Evolutionary conservation across 2,329 filamentous ascomycete genomes (phyloP).

Genomic region (Aspergillus nomiae): DNA sequence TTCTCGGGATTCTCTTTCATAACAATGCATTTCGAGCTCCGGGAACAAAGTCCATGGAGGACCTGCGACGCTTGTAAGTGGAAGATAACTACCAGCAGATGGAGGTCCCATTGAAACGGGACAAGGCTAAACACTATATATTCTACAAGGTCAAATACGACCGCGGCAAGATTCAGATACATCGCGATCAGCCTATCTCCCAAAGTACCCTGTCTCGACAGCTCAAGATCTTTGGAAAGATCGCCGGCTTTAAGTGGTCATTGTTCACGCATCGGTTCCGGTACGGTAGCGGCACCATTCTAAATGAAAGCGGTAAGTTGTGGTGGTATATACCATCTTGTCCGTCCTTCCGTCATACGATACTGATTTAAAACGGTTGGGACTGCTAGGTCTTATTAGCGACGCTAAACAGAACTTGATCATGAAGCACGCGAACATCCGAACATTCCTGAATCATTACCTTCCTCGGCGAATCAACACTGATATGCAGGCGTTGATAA

Average conservation of each 20-base stretch:
- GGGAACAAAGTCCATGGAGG: constrained; percentile 9
- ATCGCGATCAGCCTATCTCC: neutral
- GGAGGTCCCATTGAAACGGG: neutral
- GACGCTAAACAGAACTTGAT: constrained; percentile 2
- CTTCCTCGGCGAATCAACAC: neutral
- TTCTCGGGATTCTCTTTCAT: constrained; percentile 20
- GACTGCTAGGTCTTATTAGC: neutral
- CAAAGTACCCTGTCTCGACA: neutral
- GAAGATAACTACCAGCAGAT: neutral
- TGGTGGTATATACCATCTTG: too few species aligned
- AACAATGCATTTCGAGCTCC: constrained; percentile 15
- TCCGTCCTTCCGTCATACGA: too few species aligned
- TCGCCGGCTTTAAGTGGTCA: neutral
- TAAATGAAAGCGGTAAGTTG: constrained; percentile 1
- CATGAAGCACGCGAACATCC: constrained; percentile 6
- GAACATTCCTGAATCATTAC: constrained; percentile 6
- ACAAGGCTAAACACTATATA: neutral
- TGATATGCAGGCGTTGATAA: constrained; percentile 2
- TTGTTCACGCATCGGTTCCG: constrained; percentile 4
- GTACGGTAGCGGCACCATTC: neutral
- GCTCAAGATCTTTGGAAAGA: neutral
- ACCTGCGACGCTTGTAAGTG: neutral
- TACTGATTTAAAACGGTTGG: neutral
- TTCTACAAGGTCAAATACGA: neutral
- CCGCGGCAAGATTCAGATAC: neutral